Base-by-base conservation (phyloP, 1,139 yeast species). In the Blastobotrys raffinosifermentans region DNA sequence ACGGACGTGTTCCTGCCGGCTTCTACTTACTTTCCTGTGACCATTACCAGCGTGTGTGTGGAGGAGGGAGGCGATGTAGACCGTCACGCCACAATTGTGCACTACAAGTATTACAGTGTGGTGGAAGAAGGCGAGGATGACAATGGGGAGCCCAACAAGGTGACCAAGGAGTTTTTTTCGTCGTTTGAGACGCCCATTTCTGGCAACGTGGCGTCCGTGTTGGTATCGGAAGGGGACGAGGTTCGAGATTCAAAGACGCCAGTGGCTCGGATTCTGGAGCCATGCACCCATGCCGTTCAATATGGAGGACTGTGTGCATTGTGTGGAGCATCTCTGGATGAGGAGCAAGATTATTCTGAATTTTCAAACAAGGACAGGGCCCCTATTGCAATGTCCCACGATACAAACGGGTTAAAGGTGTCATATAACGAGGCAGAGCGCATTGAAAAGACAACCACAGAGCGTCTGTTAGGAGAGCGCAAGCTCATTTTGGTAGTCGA, bases 271-370 rank as follows among this genome's bases (percentile, higher is more conserved):
- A 70, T 91, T 11, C 60, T 67, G 32, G 96, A 93, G 55, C 89
- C 94, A 0, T 91, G 99, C 55, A 72, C 86, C 8, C 99, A 91
- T 58, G 77, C 93, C 1, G 91, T 93, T n/a, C 96, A 91, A 51
- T 91, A 82, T 55, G 95, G 94, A 13, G 98, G 98, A 0, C 67
- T 91, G 32, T 91, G 99, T 66, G 97, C 96, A 0, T 64, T 87
- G 22, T 91, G 99, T 60, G 98, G 98, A 5, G 75, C 76, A 43
- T 72, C 84, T 2, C 73, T 89, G n/a, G 89, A 79, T 40, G 93
- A 80, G 48, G 87, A 78, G 46, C 49, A 75, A 41, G 95, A 85
- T 58, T 83, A 84, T 54, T 68, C 80, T 3, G 94, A 89, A 9
- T 84, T 77, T 44, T 73, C 71, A 45, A 78, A 78, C 51, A 75